A percentile compares a stretch with the other conserved stretches of the same genome.
phyloP scores from a whole-genome alignment of 2,329 filamentous ascomycete species.

The Iodosphaeria phyllophila region DNA sequence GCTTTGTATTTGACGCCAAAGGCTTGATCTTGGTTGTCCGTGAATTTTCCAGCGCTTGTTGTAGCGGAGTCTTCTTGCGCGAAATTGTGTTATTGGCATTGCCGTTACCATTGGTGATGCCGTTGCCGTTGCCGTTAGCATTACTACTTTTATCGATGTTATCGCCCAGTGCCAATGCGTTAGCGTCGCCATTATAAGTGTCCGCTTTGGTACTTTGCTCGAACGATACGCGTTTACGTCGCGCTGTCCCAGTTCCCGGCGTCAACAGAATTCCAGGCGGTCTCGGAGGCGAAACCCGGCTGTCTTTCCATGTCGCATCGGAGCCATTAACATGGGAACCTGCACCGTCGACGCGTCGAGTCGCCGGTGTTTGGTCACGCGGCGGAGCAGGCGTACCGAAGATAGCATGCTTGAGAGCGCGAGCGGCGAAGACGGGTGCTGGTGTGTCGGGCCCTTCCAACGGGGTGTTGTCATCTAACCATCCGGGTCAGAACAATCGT shows the following conservation, averaged over 20 bases:
- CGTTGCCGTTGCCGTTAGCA: no score
- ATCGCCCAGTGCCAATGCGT: no score
- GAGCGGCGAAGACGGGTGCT: slow-evolving; percentile 45
- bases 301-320: slow-evolving; percentile 11
- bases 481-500: slow-evolving; percentile 1
- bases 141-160: no score
- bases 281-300: slow-evolving; percentile 22
- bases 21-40: slow-evolving; percentile 8
- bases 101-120: slow-evolving; percentile 10
- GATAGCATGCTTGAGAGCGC: slow-evolving; percentile 43
- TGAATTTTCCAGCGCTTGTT: slow-evolving; percentile 12
- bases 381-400: slow-evolving; percentile 35
- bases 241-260: slow-evolving; percentile 39
- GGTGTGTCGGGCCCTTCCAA: slow-evolving; percentile 44
- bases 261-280: slow-evolving; percentile 43
- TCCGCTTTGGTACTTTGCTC: slow-evolving; percentile 32
- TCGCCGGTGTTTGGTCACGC: slow-evolving; percentile 13
- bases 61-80: slow-evolving; percentile 11
- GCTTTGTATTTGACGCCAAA: neutral
- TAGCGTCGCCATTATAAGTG: no score
- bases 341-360: slow-evolving; percentile 16
- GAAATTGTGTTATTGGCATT: slow-evolving; percentile 6
- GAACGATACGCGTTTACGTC: slow-evolving; percentile 47
- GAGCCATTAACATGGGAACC: slow-evolving; percentile 9
- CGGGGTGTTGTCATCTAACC: slow-evolving; percentile 24